These are phyloP conservation scores for Globisporangium iwayamae DNA, from an alignment of 352 stramenopile genomes.

Conservation along the genomic window DNA sequence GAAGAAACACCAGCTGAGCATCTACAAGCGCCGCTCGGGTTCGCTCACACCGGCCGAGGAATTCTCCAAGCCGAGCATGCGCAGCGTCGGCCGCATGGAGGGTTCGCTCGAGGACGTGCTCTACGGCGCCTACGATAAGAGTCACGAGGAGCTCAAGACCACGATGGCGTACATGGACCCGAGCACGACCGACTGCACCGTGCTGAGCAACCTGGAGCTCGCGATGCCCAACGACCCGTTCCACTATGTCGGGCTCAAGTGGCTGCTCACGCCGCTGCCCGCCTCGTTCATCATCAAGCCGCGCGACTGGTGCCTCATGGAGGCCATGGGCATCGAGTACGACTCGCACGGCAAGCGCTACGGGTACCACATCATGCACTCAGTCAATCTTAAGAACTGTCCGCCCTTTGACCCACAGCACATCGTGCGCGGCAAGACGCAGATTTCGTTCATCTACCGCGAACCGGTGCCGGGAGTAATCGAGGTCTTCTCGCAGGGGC, in stretches of 20 bases:
- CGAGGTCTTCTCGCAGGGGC: slow-evolving; percentile 36
- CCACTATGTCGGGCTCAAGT: slow-evolving; percentile 48
- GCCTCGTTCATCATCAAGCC: slow-evolving; percentile 15
- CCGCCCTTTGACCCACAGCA: slow-evolving; percentile 26
- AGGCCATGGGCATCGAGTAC: slow-evolving; percentile 37
- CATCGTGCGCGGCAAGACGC: slow-evolving; percentile 28
- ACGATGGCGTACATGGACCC: slow-evolving; percentile 28
- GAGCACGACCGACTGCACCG: slow-evolving; percentile 27
- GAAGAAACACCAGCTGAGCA: slow-evolving; percentile 30
- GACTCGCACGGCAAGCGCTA: slow-evolving; percentile 28
- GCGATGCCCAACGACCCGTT: slow-evolving; percentile 35
- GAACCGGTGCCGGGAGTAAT: slow-evolving; percentile 31
- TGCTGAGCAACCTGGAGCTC: slow-evolving; percentile 39
- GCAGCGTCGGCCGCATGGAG: slow-evolving; percentile 32
- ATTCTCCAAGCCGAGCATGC: slow-evolving; percentile 23
- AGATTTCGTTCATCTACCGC: slow-evolving; percentile 32
- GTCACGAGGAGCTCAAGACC: slow-evolving; percentile 34
- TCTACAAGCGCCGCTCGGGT: slow-evolving; percentile 28
- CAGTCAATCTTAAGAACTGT: slow-evolving; percentile 35
- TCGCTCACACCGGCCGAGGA: background rate
- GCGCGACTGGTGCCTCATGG: slow-evolving; percentile 29
- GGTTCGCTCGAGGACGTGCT: slow-evolving; percentile 49
- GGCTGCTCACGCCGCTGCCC: slow-evolving; percentile 36
- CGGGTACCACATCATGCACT: slow-evolving; percentile 42
- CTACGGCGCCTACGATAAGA: slow-evolving; percentile 37